A percentile compares a stretch with the other conserved stretches of the same genome.
These are phyloP conservation scores for Leccinum uliginosum DNA, from an alignment of 768 basidiomycete species.

Conservation along the genomic window DNA sequence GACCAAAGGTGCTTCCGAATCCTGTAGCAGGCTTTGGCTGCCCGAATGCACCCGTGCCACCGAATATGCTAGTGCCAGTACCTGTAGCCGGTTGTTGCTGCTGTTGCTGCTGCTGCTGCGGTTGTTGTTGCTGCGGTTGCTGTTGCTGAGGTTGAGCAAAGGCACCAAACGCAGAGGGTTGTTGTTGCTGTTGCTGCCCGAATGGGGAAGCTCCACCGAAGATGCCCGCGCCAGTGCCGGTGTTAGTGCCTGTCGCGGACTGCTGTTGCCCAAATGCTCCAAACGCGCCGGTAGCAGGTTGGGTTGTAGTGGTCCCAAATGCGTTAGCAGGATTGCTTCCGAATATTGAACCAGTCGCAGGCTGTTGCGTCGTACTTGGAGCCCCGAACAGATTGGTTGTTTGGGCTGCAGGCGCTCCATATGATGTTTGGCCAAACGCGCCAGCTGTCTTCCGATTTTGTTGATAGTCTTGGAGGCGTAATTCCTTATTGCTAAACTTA, in stretches of 20 bases:
- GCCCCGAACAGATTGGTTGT: slow-evolving; percentile 26
- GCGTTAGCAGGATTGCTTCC: slow-evolving; percentile 18
- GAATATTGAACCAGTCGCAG: slow-evolving; percentile 30
- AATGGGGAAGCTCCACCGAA: slow-evolving; percentile 43
- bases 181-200: slow-evolving; percentile 25
- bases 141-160: slow-evolving; percentile 44
- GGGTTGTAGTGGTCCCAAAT: slow-evolving; percentile 25
- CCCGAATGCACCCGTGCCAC: slow-evolving; percentile 29
- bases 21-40: slow-evolving; percentile 31
- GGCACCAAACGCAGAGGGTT: slow-evolving; percentile 41
- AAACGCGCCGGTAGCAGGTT: slow-evolving; percentile 27
- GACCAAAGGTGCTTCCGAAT: slow-evolving; percentile 25
- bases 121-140: neutral
- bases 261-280: slow-evolving; percentile 34
- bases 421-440: slow-evolving; percentile 51
- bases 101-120: slow-evolving; percentile 8
- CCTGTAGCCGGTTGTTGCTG: slow-evolving; percentile 35
- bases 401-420: slow-evolving; percentile 24
- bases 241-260: slow-evolving; percentile 28
- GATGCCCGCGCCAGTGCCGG: slow-evolving; percentile 32
- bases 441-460: slow-evolving; percentile 70
- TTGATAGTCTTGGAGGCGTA: slow-evolving; percentile 71
- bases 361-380: slow-evolving; percentile 24
- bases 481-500: slow-evolving; percentile 44
- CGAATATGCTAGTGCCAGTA: slow-evolving; percentile 31